Conservation (phyloP, 352 stramenopile species). For the Blastocystis sp. region DNA sequence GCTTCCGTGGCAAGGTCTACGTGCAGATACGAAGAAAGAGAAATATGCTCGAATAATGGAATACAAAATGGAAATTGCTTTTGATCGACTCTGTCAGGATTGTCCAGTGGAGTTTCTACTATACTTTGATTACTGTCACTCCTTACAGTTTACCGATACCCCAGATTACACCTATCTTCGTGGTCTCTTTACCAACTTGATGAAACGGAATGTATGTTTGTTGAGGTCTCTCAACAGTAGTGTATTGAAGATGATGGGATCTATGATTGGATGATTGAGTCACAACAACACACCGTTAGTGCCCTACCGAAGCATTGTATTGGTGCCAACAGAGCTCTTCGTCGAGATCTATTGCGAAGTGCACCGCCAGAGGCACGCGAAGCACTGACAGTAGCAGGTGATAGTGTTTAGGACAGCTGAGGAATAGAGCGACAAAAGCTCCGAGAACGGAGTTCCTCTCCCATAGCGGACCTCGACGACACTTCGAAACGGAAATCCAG, state of each 20-base stretch:
- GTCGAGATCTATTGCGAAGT: not conserved
- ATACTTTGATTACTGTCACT: conserved; percentile 77
- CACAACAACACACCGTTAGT: not conserved
- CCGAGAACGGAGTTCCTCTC: not conserved
- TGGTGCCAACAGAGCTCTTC: not conserved
- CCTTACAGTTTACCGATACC: conserved; percentile 85
- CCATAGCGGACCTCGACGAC: not conserved
- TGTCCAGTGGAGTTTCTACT: conserved; percentile 68
- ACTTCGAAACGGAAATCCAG: not conserved
- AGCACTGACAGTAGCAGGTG: not conserved
- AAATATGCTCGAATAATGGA: conserved; percentile 91
- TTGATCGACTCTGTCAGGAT: conserved; percentile 68
- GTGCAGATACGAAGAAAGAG: conserved; percentile 88
- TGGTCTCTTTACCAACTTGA: conserved; percentile 71
- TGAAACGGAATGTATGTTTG: conserved; percentile 12
- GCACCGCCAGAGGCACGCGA: not conserved
- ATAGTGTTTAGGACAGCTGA: not conserved
- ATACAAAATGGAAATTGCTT: conserved; percentile 75
- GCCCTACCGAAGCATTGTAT: conserved; percentile 44
- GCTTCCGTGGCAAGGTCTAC: conserved; percentile 85
- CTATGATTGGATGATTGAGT: conserved; percentile 58
- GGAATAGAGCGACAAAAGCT: not conserved
- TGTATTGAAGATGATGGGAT: conserved; percentile 42
- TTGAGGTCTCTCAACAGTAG: not conserved
- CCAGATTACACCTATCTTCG: conserved; percentile 85